phyloP scores from a whole-genome alignment of 805 yeast species.

The Barnettozyma sp. region DNA sequence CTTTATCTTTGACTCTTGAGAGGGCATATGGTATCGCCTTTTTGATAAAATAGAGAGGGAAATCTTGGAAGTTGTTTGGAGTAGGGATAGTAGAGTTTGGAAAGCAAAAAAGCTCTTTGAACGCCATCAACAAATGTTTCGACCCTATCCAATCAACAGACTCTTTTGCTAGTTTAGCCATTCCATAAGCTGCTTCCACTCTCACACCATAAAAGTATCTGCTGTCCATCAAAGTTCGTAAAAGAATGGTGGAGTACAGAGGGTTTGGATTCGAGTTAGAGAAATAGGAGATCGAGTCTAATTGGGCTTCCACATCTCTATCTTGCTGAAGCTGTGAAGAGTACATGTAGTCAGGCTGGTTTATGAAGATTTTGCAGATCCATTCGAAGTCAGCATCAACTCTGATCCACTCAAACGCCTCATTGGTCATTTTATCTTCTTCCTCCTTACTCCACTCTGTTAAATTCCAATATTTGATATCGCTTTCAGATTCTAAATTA shows the following conservation, averaged over 20 bases:
- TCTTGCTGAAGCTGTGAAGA: constrained; percentile 92
- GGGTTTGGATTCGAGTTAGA: constrained; percentile 51
- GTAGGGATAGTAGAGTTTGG: constrained; percentile 58
- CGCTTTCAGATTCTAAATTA: constrained; percentile 54
- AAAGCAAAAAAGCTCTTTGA: constrained; percentile 66
- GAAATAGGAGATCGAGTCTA: constrained; percentile 73
- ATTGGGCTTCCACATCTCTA: constrained; percentile 92
- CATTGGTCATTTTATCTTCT: constrained; percentile 61
- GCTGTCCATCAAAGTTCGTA: constrained; percentile 75
- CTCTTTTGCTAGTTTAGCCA: constrained; percentile 59
- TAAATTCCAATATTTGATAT: constrained; percentile 64
- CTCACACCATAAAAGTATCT: constrained; percentile 88
- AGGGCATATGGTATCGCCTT: constrained; percentile 61
- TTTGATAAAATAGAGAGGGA: constrained; percentile 61
- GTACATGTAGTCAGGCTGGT: constrained; percentile 92
- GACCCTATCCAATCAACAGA: constrained; percentile 65
- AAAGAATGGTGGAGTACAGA: constrained; percentile 67
- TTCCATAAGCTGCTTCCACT: constrained; percentile 75
- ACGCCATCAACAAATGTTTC: constrained; percentile 63
- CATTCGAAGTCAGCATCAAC: constrained; percentile 98
- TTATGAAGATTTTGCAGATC: constrained; percentile 76
- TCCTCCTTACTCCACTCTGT: constrained; percentile 65
- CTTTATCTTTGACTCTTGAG: constrained; percentile 51
- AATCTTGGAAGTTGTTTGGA: constrained; percentile 74
- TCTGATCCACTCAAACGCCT: constrained; percentile 96